These are phyloP conservation scores for Penicillium sumatraense DNA, from an alignment of 2,329 filamentous ascomycete genomes.

Conservation along the genomic window DNA sequence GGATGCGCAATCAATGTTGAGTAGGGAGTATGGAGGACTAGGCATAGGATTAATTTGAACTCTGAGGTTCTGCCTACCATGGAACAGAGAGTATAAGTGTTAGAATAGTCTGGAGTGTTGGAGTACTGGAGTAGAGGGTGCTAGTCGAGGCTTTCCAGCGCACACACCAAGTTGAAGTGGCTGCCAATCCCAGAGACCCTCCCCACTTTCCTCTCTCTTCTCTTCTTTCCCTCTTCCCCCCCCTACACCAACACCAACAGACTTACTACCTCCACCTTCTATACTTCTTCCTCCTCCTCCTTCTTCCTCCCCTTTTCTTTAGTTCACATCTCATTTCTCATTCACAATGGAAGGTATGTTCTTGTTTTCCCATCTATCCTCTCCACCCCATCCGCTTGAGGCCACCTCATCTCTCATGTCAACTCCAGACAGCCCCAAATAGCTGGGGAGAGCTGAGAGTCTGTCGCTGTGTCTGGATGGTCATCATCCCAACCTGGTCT, in stretches of 20 bases:
- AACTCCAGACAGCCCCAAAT: constrained; percentile 18
- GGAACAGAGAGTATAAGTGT: neutral
- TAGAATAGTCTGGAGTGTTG: no score
- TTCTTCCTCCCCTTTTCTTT: constrained; percentile 41
- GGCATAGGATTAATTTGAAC: neutral
- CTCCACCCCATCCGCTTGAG: constrained; percentile 13
- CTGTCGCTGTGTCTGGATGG: constrained; percentile 2
- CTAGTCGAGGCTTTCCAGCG: constrained; percentile 16
- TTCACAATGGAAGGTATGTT: constrained; percentile 69
- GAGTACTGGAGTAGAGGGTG: no score
- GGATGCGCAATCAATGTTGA: constrained; percentile 12
- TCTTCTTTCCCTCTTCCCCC: constrained; percentile 24
- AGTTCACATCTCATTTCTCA: constrained; percentile 27
- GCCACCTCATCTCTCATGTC: constrained; percentile 36
- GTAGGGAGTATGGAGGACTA: neutral
- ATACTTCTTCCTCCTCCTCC: constrained; percentile 28
- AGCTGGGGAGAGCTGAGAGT: constrained; percentile 15
- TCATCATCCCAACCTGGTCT: constrained; percentile 12
- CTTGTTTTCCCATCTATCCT: neutral
- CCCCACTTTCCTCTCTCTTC: constrained; percentile 26
- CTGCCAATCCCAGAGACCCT: constrained; percentile 11
- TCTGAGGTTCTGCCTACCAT: constrained; percentile 14
- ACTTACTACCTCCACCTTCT: constrained; percentile 22
- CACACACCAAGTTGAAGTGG: neutral
- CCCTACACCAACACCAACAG: no score